phyloP scores from a whole-genome alignment of 176 grass and related monocot genomes.

The Cenchrus americanus region DNA sequence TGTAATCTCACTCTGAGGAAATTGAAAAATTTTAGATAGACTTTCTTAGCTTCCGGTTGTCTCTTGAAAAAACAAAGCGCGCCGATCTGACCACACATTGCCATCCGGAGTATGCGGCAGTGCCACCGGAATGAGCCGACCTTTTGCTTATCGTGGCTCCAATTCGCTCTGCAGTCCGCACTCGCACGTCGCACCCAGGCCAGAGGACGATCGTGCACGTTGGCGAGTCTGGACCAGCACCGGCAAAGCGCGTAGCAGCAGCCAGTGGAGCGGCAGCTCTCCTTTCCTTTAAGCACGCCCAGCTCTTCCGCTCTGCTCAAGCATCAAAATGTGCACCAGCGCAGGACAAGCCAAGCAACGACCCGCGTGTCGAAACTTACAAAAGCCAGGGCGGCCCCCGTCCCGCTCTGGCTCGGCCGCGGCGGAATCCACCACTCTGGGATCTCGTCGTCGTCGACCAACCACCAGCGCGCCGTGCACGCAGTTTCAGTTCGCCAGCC shows the following conservation, averaged over 20 bases:
- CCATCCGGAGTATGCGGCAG: background rate
- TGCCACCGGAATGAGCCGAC: background rate
- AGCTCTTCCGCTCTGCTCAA: background rate
- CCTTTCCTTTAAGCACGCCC: background rate
- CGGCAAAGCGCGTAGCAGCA: background rate
- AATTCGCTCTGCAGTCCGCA: background rate
- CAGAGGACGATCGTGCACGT: background rate
- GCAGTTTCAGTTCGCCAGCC: constrained; percentile 34
- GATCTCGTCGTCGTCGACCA: constrained; percentile 7
- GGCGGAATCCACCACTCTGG: background rate
- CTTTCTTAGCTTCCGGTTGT: too few species aligned
- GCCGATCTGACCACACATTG: background rate
- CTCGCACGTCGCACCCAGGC: background rate
- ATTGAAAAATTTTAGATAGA: too few species aligned
- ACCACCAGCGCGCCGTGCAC: background rate
- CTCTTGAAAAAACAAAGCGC: background rate
- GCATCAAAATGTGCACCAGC: background rate
- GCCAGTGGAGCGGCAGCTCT: background rate
- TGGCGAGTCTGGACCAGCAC: background rate
- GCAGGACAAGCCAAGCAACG: background rate
- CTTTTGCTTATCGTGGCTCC: background rate
- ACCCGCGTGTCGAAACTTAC: constrained; percentile 42
- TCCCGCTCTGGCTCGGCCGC: background rate
- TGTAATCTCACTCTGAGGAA: too few species aligned
- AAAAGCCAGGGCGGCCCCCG: constrained; percentile 6